Base-by-base conservation (phyloP, 2,329 filamentous ascomycete species). In the Pseudodiploospora longispora region DNA sequence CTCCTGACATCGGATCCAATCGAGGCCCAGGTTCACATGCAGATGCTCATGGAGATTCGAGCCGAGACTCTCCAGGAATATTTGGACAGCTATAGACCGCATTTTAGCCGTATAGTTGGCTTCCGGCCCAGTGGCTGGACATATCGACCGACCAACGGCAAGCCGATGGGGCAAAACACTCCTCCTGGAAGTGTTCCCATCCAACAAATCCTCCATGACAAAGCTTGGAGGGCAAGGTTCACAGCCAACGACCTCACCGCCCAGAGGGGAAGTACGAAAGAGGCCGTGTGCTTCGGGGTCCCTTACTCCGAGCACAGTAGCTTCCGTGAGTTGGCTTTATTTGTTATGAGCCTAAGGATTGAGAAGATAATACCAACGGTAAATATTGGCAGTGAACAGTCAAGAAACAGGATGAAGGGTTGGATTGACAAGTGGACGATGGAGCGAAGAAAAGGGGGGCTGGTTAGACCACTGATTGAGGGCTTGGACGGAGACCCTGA, bases 21-120 rank as follows among this genome's bases (percentile, higher is more conserved):
- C 27, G 86, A 87, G 55, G 93, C 93, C 0, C 91, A 97, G 63
- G 89, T 98, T 0, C 93, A 98, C 66, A 96, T 98, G 90, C 94
- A 95, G 55, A 89, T 86, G 56, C 74, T 98, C 7, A 93, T 93
- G 74, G 91, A 97, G 63, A 89, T 98, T 52, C 83, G 89, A 28
- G 82, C 89, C 31, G 90, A 96, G 53, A 95, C 91, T 0, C 74
- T 98, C 1, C 82, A 87, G 51, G 90, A 95, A 48, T 98, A 98
- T 57, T 76, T 97, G 5, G 79, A 83, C 55, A 74, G 78, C 32
- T 86, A 88, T 67, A 85, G 83, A 50, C 83, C 85, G 6, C 82
- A 87, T 53, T 98, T 97, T 62, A 81, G 81, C 10, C 83, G 87
- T 42, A 81, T 95, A 38, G 85, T 97, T 12, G 93, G 90, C 4